Percentiles rank a stretch among this genome's conserved stretches.
These are phyloP conservation scores for Royoungia palumana DNA, from an alignment of 768 basidiomycete genomes.

Conservation along the genomic window DNA sequence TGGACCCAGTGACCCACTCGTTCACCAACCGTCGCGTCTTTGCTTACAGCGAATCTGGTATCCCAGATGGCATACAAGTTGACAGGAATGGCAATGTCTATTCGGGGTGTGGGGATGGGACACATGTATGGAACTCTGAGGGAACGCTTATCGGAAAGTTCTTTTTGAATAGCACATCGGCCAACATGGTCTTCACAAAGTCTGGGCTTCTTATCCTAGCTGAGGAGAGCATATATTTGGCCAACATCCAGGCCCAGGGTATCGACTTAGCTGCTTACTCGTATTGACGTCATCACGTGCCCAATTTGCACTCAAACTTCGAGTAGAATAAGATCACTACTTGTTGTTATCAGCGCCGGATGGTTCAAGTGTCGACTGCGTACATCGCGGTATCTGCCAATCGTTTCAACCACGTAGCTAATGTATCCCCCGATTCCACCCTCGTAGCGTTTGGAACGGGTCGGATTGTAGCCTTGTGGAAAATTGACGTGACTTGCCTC, in stretches of 20 bases:
- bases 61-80: slow-evolving; percentile 65
- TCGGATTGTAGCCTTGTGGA: slow-evolving; percentile 58
- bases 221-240: slow-evolving; percentile 39
- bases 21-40: slow-evolving; percentile 65
- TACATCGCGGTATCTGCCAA: slow-evolving; percentile 52
- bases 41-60: slow-evolving; percentile 61
- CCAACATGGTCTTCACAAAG: slow-evolving; percentile 41
- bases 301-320: no score
- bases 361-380: slow-evolving; percentile 23
- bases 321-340: slow-evolving; percentile 8
- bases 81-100: slow-evolving; percentile 55
- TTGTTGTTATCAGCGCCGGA: not conserved
- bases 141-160: slow-evolving; percentile 65
- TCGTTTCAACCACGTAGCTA: slow-evolving; percentile 41
- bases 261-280: slow-evolving; percentile 15
- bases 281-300: slow-evolving; percentile 6
- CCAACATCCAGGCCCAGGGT: slow-evolving; percentile 34
- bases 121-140: slow-evolving; percentile 54
- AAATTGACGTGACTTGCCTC: slow-evolving; percentile 41
- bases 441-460: slow-evolving; percentile 59
- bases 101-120: slow-evolving; percentile 63
- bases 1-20: slow-evolving; percentile 49
- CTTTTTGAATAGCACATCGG: slow-evolving; percentile 40
- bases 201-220: slow-evolving; percentile 39
- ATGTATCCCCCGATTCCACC: slow-evolving; percentile 26